phyloP scores from a whole-genome alignment of 441 rosid genomes.

The Melastoma candidum region DNA sequence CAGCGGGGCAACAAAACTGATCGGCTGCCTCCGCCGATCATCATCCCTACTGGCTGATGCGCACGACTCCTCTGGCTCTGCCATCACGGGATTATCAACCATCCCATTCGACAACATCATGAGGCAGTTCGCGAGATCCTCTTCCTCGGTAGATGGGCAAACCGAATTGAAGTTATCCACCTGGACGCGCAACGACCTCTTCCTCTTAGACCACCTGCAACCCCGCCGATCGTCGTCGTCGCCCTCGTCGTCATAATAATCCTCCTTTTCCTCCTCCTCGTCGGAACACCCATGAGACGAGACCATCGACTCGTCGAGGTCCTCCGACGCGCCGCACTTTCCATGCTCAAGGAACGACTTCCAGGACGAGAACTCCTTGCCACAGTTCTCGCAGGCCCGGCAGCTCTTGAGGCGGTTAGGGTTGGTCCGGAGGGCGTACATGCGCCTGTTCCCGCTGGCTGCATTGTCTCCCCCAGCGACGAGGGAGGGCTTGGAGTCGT shows the following conservation, averaged over 20 bases:
- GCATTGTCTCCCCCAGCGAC: slow-evolving; percentile 17
- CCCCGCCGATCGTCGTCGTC: slow-evolving; percentile 20
- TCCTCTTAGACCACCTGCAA: slow-evolving; percentile 47
- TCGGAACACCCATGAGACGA: slow-evolving; percentile 39
- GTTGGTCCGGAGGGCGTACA: slow-evolving; percentile 61
- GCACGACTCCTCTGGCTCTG: slow-evolving; percentile 57
- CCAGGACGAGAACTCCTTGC: slow-evolving; percentile 61
- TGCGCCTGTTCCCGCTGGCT: slow-evolving; percentile 32
- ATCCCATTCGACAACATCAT: slow-evolving; percentile 67
- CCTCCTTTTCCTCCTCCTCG: slow-evolving; percentile 18
- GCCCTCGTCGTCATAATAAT: slow-evolving; percentile 24
- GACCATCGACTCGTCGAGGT: slow-evolving; percentile 30
- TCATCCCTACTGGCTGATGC: slow-evolving; percentile 66
- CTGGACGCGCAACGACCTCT: slow-evolving; percentile 39
- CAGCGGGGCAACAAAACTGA: slow-evolving; percentile 26
- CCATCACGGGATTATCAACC: slow-evolving; percentile 26
- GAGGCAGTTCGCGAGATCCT: slow-evolving; percentile 88
- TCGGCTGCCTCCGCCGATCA: slow-evolving; percentile 27
- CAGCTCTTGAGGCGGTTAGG: slow-evolving; percentile 51
- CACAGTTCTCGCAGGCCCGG: slow-evolving; percentile 58
- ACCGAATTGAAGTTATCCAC: slow-evolving; percentile 23
- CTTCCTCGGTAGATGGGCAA: slow-evolving; percentile 74
- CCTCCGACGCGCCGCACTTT: slow-evolving; percentile 37
- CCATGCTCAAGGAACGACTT: slow-evolving; percentile 64
- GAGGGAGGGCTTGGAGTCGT: slow-evolving; percentile 18